Base-by-base conservation (phyloP, 768 basidiomycete species). In the Imleria badia region DNA sequence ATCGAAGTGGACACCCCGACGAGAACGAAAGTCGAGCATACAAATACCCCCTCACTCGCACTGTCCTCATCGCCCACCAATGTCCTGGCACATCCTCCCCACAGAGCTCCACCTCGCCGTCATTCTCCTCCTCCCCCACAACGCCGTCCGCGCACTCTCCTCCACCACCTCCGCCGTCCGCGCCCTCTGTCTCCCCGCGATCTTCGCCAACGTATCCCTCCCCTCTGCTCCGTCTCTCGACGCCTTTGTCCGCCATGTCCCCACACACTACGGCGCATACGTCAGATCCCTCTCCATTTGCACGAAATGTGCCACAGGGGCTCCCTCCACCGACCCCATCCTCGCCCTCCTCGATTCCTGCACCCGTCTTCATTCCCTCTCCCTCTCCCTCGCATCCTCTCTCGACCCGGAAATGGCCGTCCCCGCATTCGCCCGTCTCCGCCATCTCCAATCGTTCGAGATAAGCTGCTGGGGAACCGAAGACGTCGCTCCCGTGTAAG, bases 71-170 rank as follows among this genome's bases (percentile, higher is more conserved):
- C n/a, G n/a, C n/a, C n/a, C 20, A 38, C 13, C 48, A n/a, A 62
- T 68, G 56, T 54, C 70, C 46, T 89, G 87, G 87, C 63, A 75
- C 56, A 46, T 67, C 22, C 83, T 90, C 59, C 88, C 88, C 42
- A 73, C 74, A 0, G 88, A 90, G 59, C 82, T 90, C 68, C 83
- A 82, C 70, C 76, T 85, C 60, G 72, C 79, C 26, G 61, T 90
- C 66, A 70, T 85, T 43, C 78, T 75, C 41, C 65, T 70, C 54
- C 78, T 88, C 61, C 76, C 75, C 43, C 59, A 66, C 20, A 52
- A 64, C 56, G 80, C 81, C 53, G 68, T 81, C 33, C 70, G 74
- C 22, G 65, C 77, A 0, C 75, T 88, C 56, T 74, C 87, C 17
- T 61, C 66, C 15, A 79, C 82, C 3, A 76, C 81, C 68, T 70